A percentile compares a stretch with the other conserved stretches of the same genome.
Conservation (phyloP, 106 monocot genomes). For the Triglochin maritima region DNA sequence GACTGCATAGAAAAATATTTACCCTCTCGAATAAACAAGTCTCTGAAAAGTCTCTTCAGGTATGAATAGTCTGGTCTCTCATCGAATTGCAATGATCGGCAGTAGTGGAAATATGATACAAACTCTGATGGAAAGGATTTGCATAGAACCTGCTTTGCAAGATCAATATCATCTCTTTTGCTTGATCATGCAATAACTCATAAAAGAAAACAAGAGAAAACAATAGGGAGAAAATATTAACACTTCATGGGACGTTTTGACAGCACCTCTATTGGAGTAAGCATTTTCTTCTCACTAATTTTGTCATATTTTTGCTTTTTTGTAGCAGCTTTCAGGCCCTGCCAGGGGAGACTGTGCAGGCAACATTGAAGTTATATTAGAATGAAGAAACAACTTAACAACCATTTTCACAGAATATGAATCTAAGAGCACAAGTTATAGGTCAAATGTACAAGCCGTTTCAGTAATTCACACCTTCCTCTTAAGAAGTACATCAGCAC, state of each 20-base stretch:
- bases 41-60: conserved; percentile 66
- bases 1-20: neutral
- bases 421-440: too few relatives aligned
- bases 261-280: conserved; percentile 67
- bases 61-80: conserved; percentile 70
- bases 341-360: conserved; percentile 70
- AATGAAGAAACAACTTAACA: neutral
- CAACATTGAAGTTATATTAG: neutral
- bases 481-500: conserved; percentile 83
- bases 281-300: conserved; percentile 87
- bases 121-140: conserved; percentile 66
- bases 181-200: neutral
- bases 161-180: neutral
- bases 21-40: conserved; percentile 34
- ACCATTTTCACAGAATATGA: neutral
- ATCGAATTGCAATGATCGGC: conserved; percentile 64
- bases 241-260: neutral
- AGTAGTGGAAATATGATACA: conserved; percentile 62
- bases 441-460: neutral
- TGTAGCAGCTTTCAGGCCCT: conserved; percentile 76
- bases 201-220: neutral
- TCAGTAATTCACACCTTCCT: conserved; percentile 43
- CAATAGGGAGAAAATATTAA: neutral
- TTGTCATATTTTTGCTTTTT: conserved; percentile 89
- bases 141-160: conserved; percentile 42